These are phyloP conservation scores for Globomyces sp. DNA, from an alignment of 371 early-diverging fungal species.

Conservation along the genomic window DNA sequence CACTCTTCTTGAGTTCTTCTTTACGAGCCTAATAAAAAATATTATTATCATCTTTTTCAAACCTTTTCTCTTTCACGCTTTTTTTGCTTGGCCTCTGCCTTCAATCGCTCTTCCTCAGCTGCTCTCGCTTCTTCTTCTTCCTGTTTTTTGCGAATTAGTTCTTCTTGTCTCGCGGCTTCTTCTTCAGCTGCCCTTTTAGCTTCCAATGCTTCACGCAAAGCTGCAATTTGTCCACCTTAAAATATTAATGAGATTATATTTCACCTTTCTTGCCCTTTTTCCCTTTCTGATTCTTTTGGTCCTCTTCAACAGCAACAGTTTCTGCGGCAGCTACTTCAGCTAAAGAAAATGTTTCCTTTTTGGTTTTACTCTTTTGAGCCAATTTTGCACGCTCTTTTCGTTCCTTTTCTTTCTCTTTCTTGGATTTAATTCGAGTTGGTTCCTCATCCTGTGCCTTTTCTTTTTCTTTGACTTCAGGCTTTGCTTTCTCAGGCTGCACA, in stretches of 20 bases:
- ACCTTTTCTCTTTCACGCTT: slow-evolving; percentile 73
- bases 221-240: slow-evolving; percentile 48
- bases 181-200: slow-evolving; percentile 62
- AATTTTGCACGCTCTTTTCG: slow-evolving; percentile 49
- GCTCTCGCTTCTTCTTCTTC: slow-evolving; percentile 46
- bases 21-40: slow-evolving; percentile 54
- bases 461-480: slow-evolving; percentile 22
- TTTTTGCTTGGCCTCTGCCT: slow-evolving; percentile 62
- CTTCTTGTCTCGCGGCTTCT: slow-evolving; percentile 52
- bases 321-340: slow-evolving; percentile 1
- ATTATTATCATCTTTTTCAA: not conserved
- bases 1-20: slow-evolving; percentile 88
- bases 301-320: slow-evolving; percentile 17
- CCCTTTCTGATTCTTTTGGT: slow-evolving; percentile 23
- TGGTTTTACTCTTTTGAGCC: slow-evolving; percentile 34
- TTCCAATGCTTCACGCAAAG: slow-evolving; percentile 67
- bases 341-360: slow-evolving; percentile 24
- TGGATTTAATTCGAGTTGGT: slow-evolving; percentile 42
- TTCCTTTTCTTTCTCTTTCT: slow-evolving; percentile 58
- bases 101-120: slow-evolving; percentile 55
- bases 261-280: slow-evolving; percentile 28
- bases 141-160: slow-evolving; percentile 50
- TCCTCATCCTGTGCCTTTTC: slow-evolving; percentile 19
- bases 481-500: slow-evolving; percentile 24
- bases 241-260: slow-evolving; percentile 17